phyloP scores from a whole-genome alignment of 352 stramenopile species.

The Pythium coloratum region DNA sequence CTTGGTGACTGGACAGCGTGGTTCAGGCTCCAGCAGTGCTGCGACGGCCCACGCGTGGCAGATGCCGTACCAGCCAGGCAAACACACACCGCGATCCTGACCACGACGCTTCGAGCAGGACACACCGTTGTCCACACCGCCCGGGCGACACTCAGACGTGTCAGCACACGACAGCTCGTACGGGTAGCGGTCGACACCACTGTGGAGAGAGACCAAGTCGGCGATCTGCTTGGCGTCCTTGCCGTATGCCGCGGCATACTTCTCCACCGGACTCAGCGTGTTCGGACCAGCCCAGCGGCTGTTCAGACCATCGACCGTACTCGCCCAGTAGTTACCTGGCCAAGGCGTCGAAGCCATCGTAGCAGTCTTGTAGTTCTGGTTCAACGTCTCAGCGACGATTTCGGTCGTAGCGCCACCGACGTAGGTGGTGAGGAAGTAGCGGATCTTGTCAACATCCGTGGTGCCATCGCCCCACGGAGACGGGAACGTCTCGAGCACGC shows the following conservation, averaged over 20 bases:
- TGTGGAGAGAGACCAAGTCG: slow-evolving; percentile 24
- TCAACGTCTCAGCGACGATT: neutral
- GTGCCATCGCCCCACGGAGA: slow-evolving; percentile 3
- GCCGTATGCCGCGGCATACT: slow-evolving; percentile 29
- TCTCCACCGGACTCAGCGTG: slow-evolving; percentile 28
- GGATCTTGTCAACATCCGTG: slow-evolving; percentile 21
- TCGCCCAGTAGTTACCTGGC: slow-evolving; percentile 68
- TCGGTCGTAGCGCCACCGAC: neutral
- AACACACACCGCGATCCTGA: slow-evolving; percentile 5
- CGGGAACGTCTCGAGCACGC: slow-evolving; percentile 18
- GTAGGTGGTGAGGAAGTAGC: slow-evolving; percentile 10
- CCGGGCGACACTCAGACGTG: slow-evolving; percentile 12
- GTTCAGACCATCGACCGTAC: slow-evolving; percentile 68
- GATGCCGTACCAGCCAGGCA: slow-evolving; percentile 25
- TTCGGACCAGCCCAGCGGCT: slow-evolving; percentile 37
- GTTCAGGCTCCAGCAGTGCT: slow-evolving; percentile 24
- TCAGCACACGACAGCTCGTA: slow-evolving; percentile 9
- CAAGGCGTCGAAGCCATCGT: slow-evolving; percentile 25
- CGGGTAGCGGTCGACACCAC: slow-evolving; percentile 20
- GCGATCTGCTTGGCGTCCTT: slow-evolving; percentile 28
- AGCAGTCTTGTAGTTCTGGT: slow-evolving; percentile 8
- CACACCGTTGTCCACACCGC: neutral
- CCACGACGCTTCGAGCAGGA: slow-evolving; percentile 20
- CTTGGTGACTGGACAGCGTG: slow-evolving; percentile 25
- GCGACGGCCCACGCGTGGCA: slow-evolving; percentile 25